Evolutionary conservation across 2,329 filamentous ascomycete species (phyloP), one percentile per base, ranked within the genome.

Genomic region (Colletotrichum sp.): DNA sequence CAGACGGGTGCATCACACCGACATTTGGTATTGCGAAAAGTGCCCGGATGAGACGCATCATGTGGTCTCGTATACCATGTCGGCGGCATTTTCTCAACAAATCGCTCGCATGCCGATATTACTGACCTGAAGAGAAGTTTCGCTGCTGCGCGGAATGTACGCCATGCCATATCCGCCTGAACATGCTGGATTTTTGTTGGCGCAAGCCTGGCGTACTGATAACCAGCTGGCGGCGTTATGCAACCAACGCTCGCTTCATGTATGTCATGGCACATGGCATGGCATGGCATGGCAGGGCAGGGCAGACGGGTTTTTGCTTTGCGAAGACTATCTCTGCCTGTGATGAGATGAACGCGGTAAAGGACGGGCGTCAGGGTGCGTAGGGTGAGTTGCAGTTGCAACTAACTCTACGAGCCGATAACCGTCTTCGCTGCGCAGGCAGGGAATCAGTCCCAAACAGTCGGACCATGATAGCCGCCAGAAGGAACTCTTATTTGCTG

Each of bases 231-330:
- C 69, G 30, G 55, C 64, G 32, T 32, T 34, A 73, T 75, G 72
- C 66, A 67, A 18, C 18, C 64, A 57, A 66, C 44, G 34, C 28
- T 60, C n/a, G 63, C 75, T 44, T 75, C 71, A 76, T 76, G 75
- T 76, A 62, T 55, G 75, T 75, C 75, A 76, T 75, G 39, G 75
- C 59, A 66, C 65, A 64, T 69, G 30, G 63, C 68, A 67, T 71
- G 68, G 21, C 57, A 49, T 69, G 67, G 24, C 65, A 62, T 59
- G 62, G 36, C 63, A 62, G 68, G 62, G 36, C 63, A 62, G 68
- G 62, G 36, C 63, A 62, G 55, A 39, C 55, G 34, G 28, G 32
- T 34, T 52, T 63, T 44, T 44, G 72, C 49, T 49, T 32, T 65
- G n/a, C 59, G 39, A 34, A 13, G 66, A 57, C 30, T 16, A 16